Conservation (phyloP, 441 rosid genomes). For the Pelargonium fulgidum region DNA sequence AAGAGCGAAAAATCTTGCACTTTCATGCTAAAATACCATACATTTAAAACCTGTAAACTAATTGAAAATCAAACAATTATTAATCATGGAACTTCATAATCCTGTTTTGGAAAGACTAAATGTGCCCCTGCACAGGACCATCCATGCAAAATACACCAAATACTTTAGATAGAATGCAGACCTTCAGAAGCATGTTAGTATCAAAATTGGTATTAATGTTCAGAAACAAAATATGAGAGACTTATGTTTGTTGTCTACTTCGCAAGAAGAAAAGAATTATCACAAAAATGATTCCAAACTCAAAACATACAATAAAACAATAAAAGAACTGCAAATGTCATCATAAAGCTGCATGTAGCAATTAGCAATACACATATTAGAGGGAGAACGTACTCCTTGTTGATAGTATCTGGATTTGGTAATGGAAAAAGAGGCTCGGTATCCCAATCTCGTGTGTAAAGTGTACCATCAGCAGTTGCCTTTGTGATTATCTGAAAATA, state of each 20-base stretch:
- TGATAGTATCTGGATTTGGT: conserved; percentile 35
- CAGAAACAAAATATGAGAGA: too few species aligned
- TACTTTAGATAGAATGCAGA: too few species aligned
- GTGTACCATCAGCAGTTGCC: conserved; percentile 71
- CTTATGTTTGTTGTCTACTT: too few species aligned
- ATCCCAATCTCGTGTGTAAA: conserved; percentile 86
- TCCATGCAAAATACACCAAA: too few species aligned
- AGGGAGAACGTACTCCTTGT: conserved; percentile 45
- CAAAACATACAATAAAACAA: conserved; percentile 13
- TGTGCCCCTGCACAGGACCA: not conserved
- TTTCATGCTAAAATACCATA: not conserved
- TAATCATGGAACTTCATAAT: not conserved
- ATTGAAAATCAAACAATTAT: not conserved
- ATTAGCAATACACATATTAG: conserved; percentile 18
- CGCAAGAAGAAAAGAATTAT: conserved; percentile 13
- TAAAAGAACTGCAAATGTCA: conserved; percentile 10
- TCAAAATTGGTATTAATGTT: not conserved
- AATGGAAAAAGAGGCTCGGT: conserved; percentile 74
- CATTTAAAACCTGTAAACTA: not conserved
- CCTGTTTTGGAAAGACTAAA: not conserved
- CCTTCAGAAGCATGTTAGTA: too few species aligned
- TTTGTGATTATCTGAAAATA: conserved; percentile 59
- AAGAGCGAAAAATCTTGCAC: not conserved
- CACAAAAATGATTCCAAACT: conserved; percentile 12
- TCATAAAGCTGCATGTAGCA: conserved; percentile 11